Percentiles rank a stretch among this genome's conserved stretches.
Conservation (phyloP, 139 green algal species). For the Limnomonas spitsbergensis region DNA sequence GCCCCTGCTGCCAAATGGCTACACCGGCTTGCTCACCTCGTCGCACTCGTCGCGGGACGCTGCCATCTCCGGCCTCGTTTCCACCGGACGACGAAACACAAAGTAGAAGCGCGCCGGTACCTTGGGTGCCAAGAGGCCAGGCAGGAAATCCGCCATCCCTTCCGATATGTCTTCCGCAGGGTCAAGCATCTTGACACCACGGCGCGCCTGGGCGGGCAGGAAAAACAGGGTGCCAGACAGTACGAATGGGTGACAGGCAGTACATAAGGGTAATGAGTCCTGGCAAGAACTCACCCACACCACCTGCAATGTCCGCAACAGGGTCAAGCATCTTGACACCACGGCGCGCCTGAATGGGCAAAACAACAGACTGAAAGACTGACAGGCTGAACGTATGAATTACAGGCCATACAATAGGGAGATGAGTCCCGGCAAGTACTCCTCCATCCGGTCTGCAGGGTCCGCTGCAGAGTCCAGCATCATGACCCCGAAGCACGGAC, state of each 20-base stretch:
- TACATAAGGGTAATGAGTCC: slow-evolving; percentile 57
- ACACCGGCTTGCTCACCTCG: too few species aligned
- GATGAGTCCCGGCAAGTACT: slow-evolving; percentile 55
- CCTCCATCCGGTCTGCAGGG: neutral
- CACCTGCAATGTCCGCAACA: slow-evolving; percentile 26
- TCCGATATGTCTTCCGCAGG: slow-evolving; percentile 32
- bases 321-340: slow-evolving; percentile 37
- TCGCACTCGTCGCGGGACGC: slow-evolving; percentile 73
- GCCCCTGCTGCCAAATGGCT: too few species aligned
- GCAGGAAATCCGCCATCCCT: slow-evolving; percentile 32
- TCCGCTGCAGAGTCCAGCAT: slow-evolving; percentile 28
- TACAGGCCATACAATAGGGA: too few species aligned
- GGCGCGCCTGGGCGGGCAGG: too few species aligned
- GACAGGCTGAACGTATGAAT: too few species aligned
- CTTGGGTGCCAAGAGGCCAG: slow-evolving; percentile 55
- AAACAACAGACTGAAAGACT: too few species aligned
- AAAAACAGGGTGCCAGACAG: too few species aligned
- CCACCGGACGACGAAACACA: slow-evolving; percentile 78
- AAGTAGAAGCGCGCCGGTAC: slow-evolving; percentile 84
- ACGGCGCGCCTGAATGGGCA: too few species aligned
- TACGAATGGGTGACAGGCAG: too few species aligned
- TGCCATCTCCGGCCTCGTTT: slow-evolving; percentile 48
- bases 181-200: slow-evolving; percentile 34
- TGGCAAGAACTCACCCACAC: slow-evolving; percentile 36
- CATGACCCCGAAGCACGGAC: too few species aligned